Evolutionary conservation across 257 asterid genomes (phyloP).

Genomic region (Solanum ossicruentum): DNA sequence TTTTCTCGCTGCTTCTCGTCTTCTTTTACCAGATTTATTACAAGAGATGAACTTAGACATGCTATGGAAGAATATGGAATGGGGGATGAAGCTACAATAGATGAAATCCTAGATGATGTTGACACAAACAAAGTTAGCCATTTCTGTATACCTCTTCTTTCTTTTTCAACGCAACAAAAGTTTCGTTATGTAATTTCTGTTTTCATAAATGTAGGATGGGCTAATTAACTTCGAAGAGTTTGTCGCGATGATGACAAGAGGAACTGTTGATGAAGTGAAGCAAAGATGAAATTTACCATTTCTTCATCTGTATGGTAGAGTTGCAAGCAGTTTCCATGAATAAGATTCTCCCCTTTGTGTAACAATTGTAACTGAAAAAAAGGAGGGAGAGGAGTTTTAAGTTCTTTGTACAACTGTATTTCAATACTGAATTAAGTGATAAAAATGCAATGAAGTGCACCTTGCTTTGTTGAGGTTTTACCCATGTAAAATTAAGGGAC

Average conservation of each 20-base stretch:
- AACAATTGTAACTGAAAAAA: neutral
- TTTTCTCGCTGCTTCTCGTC: neutral
- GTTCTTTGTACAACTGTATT: neutral
- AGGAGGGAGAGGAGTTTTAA: neutral
- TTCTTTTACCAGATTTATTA: slow-evolving; percentile 40
- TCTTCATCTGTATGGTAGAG: neutral
- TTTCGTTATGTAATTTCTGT: neutral
- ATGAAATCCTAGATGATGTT: slow-evolving; percentile 76
- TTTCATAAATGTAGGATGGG: slow-evolving; percentile 48
- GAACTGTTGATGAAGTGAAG: slow-evolving; percentile 25
- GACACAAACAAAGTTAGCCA: slow-evolving; percentile 57
- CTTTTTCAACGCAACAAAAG: neutral
- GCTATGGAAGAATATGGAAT: slow-evolving; percentile 76
- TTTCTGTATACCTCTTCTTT: neutral
- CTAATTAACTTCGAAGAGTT: slow-evolving; percentile 68
- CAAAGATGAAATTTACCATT: neutral
- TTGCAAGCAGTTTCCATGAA: neutral
- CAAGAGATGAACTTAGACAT: slow-evolving; percentile 84
- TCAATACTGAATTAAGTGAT: neutral
- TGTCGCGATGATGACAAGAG: slow-evolving; percentile 74
- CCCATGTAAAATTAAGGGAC: neutral
- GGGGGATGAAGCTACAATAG: slow-evolving; percentile 89
- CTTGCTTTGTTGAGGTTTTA: neutral
- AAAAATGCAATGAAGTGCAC: neutral
- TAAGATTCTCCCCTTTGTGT: neutral